Evolutionary conservation across 257 asterid species (phyloP).

Genomic region (Thymus quinquecostatus): DNA sequence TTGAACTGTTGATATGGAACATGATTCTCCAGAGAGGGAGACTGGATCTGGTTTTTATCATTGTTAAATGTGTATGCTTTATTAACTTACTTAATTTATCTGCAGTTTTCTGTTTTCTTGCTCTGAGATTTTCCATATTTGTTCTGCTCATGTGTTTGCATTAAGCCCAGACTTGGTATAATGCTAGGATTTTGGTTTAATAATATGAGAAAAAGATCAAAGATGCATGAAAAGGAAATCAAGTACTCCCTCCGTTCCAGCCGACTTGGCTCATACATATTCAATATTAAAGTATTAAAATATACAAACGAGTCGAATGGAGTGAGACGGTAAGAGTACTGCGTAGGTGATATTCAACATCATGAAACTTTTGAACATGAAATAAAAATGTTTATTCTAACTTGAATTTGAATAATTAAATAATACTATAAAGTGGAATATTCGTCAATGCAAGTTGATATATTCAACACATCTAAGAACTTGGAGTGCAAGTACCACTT

Average conservation of each 20-base stretch:
- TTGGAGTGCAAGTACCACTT: slow-evolving; percentile 28
- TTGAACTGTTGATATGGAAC: slow-evolving; percentile 35
- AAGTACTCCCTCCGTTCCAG: neutral
- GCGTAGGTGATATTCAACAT: too few species aligned
- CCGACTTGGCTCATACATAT: too few species aligned
- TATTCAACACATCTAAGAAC: neutral
- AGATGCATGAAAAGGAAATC: neutral
- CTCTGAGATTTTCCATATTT: too few species aligned
- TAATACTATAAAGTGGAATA: neutral
- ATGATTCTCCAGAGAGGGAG: slow-evolving; percentile 14
- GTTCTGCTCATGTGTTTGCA: neutral
- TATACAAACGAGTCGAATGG: too few species aligned
- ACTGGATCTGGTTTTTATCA: slow-evolving; percentile 22
- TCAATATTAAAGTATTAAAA: too few species aligned
- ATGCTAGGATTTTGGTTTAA: neutral
- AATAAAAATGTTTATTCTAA: neutral
- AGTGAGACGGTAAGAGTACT: too few species aligned
- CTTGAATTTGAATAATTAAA: neutral
- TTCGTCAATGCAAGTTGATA: neutral
- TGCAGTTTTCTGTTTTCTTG: neutral
- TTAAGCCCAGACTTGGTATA: neutral
- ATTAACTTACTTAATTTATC: neutral
- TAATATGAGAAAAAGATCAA: too few species aligned
- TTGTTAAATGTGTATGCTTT: slow-evolving; percentile 13
- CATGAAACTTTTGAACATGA: too few species aligned